A percentile compares a stretch with the other conserved stretches of the same genome.
These are phyloP conservation scores for Rubroboletus satanas DNA, from an alignment of 768 basidiomycete species.

Conservation along the genomic window DNA sequence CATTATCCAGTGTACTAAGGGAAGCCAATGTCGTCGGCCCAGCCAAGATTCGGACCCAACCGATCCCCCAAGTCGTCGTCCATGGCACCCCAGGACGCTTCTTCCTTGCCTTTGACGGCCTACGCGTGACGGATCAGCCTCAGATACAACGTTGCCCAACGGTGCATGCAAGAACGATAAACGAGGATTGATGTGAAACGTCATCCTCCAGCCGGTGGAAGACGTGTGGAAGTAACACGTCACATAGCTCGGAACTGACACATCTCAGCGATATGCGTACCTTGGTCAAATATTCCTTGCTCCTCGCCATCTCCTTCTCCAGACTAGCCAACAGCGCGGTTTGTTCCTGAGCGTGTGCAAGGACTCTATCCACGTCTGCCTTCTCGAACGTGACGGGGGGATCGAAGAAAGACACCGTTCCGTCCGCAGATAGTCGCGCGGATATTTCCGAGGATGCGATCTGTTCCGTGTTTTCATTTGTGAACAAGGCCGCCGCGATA, in stretches of 20 bases:
- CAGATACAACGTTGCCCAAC: neutral
- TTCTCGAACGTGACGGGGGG: slow-evolving; percentile 56
- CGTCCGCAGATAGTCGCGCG: slow-evolving; percentile 62
- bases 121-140: slow-evolving; percentile 2
- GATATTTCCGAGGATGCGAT: slow-evolving; percentile 68
- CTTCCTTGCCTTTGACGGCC: slow-evolving; percentile 32
- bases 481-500: neutral
- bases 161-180: neutral
- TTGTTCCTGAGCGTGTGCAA: slow-evolving; percentile 53
- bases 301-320: slow-evolving; percentile 43
- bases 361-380: slow-evolving; percentile 55
- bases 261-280: slow-evolving; percentile 32
- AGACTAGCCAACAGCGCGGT: slow-evolving; percentile 20
- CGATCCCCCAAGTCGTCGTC: slow-evolving; percentile 30
- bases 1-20: slow-evolving; percentile 2
- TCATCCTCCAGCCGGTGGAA: neutral
- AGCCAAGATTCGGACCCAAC: slow-evolving; percentile 14
- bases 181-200: neutral
- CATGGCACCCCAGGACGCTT: slow-evolving; percentile 21
- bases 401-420: slow-evolving; percentile 73
- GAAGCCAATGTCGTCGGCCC: slow-evolving; percentile 29
- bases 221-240: neutral
- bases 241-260: neutral
- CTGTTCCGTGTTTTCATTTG: slow-evolving; percentile 33
- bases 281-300: slow-evolving; percentile 73